Evolutionary conservation across 2,329 filamentous ascomycete genomes (phyloP).

Genomic region (Thielaviopsis ethacetica): DNA sequence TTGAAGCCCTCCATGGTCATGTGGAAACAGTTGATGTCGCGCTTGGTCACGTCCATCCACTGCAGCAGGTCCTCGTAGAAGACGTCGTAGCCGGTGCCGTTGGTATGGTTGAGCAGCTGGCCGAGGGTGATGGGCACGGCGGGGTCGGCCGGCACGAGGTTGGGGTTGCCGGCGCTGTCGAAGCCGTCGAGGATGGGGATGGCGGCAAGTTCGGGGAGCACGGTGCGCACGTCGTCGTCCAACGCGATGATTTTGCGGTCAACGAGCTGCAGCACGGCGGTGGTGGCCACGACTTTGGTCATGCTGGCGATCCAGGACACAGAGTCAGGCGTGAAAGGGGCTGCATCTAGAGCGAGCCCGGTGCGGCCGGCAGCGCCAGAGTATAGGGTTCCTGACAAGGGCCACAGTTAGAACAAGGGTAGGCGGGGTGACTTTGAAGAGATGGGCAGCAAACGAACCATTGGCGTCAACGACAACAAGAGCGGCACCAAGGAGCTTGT

Average conservation of each 20-base stretch:
- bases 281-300: conserved; percentile 26
- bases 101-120: conserved; percentile 32
- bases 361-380: conserved; percentile 22
- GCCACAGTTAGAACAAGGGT: no score
- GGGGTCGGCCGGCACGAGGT: conserved; percentile 10
- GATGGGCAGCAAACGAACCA: conserved; percentile 14
- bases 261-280: conserved; percentile 24
- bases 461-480: conserved; percentile 21
- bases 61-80: conserved; percentile 22
- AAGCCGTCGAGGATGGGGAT: conserved; percentile 14
- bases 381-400: conserved; percentile 19
- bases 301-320: conserved; percentile 26
- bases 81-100: conserved; percentile 29
- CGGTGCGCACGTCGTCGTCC: conserved; percentile 21
- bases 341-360: conserved; percentile 17
- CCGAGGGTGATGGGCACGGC: conserved; percentile 23
- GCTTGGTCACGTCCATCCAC: conserved; percentile 24
- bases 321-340: conserved; percentile 18
- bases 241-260: conserved; percentile 21
- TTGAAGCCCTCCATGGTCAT: conserved; percentile 23
- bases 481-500: conserved; percentile 22
- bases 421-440: background rate
- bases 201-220: conserved; percentile 20
- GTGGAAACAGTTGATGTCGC: conserved; percentile 18
- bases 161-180: background rate